Evolutionary conservation across 225 moss, liverwort and hornwort species (phyloP), one percentile per base, ranked within the genome.

Genomic region (Pleurozium schreberi): DNA sequence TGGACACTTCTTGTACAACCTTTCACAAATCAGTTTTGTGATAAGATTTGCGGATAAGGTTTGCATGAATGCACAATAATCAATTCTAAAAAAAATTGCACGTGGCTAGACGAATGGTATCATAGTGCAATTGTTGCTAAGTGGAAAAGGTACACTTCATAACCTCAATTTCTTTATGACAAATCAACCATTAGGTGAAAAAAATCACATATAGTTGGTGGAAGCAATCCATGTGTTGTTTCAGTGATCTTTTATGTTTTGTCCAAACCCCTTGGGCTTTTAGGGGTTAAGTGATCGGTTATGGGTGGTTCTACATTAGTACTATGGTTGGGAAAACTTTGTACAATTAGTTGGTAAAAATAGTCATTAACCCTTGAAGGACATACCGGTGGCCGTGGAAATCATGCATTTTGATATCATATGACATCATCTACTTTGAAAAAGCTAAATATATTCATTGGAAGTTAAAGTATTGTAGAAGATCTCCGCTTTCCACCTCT

Each of bases 81-180:
- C 0, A 19, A 21, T 5, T 50, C 10, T 33, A 1, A 7, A 20
- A 49, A 75, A 33, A 50, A 34, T 31, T 33, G 21, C 21, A 50
- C 0, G 5, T 52, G 2, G 13, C 3, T 20, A 5, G 8, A 21
- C 0, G 20, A 50, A 5, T 0, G 0, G 0, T 33, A 7, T 19
- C 33, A 49, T 8, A 6, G 31, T 49, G 31, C 0, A 0, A 1
- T 1, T 75, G 21, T 34, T 50, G 13, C 34, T 34, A 50, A 33
- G 34, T 50, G 5, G 13, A 12, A 75, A 50, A 34, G 21, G 21
- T 75, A 33, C 1, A 20, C 21, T 34, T 12, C 50, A 12, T 50
- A 22, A 33, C 52, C 0, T 2, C 34, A 34, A 34, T 34, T 21
- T 52, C 8, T 75, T 34, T 13, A 34, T 21, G 4, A 20, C 21